Evolutionary conservation across 805 yeast genomes (phyloP).

Genomic region (Candida nitratophila): DNA sequence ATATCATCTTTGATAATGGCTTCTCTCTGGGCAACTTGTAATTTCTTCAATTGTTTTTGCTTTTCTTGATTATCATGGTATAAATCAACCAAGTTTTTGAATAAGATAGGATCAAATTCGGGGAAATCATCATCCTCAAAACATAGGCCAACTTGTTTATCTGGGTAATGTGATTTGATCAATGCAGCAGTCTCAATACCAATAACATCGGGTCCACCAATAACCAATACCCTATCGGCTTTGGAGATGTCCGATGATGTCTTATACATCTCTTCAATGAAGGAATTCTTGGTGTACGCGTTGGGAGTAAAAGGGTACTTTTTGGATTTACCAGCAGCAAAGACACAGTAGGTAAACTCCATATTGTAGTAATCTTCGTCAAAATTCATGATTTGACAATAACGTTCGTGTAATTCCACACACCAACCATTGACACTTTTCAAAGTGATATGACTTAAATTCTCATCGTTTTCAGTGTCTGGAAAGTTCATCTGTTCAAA

Average conservation of each 20-base stretch:
- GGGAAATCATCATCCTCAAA: constrained; percentile 34
- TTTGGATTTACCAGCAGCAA: constrained; percentile 43
- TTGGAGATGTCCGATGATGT: constrained; percentile 24
- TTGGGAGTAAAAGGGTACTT: constrained; percentile 47
- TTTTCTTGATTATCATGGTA: background rate
- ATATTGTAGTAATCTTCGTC: constrained; percentile 7
- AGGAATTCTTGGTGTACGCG: constrained; percentile 33
- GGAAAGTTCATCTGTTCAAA: constrained; percentile 12
- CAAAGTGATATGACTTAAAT: constrained; percentile 1
- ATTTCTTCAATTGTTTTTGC: background rate
- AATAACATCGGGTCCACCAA: constrained; percentile 42
- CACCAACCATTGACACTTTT: constrained; percentile 11
- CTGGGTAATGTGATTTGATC: constrained; percentile 29
- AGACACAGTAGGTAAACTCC: constrained; percentile 38
- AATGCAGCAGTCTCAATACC: constrained; percentile 45
- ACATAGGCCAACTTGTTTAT: constrained; percentile 29
- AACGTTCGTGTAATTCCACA: background rate
- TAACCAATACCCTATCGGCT: constrained; percentile 27
- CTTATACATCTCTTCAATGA: constrained; percentile 34
- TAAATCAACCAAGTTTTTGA: background rate
- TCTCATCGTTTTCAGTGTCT: background rate
- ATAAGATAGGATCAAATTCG: constrained; percentile 1
- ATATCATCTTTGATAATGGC: background rate
- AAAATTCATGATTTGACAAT: background rate
- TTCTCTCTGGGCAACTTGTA: background rate